These are phyloP conservation scores for Lepiota venenata DNA, from an alignment of 768 basidiomycete species.

Conservation along the genomic window DNA sequence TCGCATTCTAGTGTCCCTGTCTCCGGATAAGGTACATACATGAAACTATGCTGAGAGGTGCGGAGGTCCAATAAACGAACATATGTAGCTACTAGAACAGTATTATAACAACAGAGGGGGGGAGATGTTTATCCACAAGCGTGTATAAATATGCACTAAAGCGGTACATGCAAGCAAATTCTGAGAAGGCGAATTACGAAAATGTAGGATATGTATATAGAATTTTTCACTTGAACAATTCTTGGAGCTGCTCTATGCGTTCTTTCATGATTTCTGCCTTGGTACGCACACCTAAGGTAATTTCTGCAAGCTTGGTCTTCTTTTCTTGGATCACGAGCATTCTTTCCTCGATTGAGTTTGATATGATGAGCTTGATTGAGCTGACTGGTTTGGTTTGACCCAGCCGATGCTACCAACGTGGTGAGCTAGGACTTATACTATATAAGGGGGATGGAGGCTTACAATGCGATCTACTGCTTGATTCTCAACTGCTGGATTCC, in stretches of 20 bases:
- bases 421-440: neutral
- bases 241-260: constrained; percentile 83
- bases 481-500: constrained; percentile 97
- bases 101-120: constrained; percentile 3
- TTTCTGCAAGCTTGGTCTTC: constrained; percentile 92
- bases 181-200: neutral
- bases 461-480: constrained; percentile 98
- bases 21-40: constrained; percentile 9
- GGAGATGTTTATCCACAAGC: neutral
- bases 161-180: neutral
- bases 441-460: constrained; percentile 26
- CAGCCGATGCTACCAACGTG: constrained; percentile 73
- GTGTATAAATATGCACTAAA: constrained; percentile 1
- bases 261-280: constrained; percentile 86
- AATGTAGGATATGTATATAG: constrained; percentile 20
- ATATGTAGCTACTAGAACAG: constrained; percentile 9
- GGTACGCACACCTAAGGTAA: constrained; percentile 86
- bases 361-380: constrained; percentile 91
- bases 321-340: constrained; percentile 92
- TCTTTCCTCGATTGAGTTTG: constrained; percentile 90
- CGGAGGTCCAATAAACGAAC: constrained; percentile 4
- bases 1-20: constrained; percentile 54
- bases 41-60: constrained; percentile 4
- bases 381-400: constrained; percentile 92
- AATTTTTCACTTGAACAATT: constrained; percentile 53